A percentile compares a stretch with the other conserved stretches of the same genome.
Conservation (phyloP, 202 grass and related monocot species). For the Saccharum hybrid region DNA sequence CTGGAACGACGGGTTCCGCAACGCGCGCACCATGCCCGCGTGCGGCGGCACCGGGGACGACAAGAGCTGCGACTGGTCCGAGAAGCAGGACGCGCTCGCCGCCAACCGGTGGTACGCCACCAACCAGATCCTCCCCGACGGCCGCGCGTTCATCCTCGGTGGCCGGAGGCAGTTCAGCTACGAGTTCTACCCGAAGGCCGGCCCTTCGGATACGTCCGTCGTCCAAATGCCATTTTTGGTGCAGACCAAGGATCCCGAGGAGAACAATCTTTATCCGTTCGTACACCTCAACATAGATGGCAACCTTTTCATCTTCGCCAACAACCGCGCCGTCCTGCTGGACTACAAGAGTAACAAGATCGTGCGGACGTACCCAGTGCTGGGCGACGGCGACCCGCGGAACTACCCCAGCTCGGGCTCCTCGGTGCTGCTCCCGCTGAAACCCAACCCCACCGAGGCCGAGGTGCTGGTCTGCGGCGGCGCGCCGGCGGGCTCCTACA, state of each 20-base stretch:
- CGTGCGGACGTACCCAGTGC: conserved; percentile 56
- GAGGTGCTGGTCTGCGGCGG: conserved; percentile 93
- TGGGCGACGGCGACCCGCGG: conserved; percentile 66
- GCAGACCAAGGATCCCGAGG: conserved; percentile 61
- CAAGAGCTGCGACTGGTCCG: conserved; percentile 68
- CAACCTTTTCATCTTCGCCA: conserved; percentile 89
- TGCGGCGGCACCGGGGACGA: conserved; percentile 16
- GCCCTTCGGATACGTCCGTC: conserved; percentile 24
- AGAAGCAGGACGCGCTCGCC: conserved; percentile 60
- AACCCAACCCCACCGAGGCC: conserved; percentile 63
- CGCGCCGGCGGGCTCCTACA: conserved; percentile 66
- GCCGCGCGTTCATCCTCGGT: conserved; percentile 69
- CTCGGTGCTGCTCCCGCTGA: conserved; percentile 74
- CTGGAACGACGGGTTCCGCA: conserved; percentile 74
- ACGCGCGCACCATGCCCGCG: conserved; percentile 57
- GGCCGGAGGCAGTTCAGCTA: conserved; percentile 79
- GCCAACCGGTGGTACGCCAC: conserved; percentile 81
- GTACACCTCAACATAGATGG: conserved; percentile 88
- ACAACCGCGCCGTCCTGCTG: conserved; percentile 79
- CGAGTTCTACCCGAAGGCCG: conserved; percentile 74
- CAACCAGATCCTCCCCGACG: conserved; percentile 89
- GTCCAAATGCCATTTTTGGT: conserved; percentile 51
- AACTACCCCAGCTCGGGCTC: conserved; percentile 95
- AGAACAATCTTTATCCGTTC: conserved; percentile 94
- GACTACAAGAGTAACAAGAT: conserved; percentile 69